Conservation (phyloP, 2,329 filamentous ascomycete species). For the Stylonectria norvegica region DNA sequence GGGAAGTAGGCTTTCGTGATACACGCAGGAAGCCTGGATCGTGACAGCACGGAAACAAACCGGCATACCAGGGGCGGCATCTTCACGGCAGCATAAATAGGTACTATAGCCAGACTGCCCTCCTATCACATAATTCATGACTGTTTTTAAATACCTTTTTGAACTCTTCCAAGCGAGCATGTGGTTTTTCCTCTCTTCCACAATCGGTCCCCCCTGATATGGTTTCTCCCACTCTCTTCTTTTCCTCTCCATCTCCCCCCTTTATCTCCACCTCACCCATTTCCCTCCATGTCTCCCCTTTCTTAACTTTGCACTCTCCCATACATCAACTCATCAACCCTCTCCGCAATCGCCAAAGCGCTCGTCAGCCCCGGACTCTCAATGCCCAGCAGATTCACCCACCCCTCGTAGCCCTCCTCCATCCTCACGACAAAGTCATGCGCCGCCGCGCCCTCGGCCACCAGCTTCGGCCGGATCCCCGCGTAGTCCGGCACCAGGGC, state of each 20-base stretch:
- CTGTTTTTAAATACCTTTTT: too few relatives aligned
- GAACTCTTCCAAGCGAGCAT: slow-evolving; percentile 15
- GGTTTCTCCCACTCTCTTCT: too few relatives aligned
- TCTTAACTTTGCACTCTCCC: slow-evolving; percentile 23
- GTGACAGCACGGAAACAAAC: too few relatives aligned
- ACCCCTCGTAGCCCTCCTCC: slow-evolving; percentile 76
- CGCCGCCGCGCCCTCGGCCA: slow-evolving; percentile 54
- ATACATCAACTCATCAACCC: slow-evolving; percentile 57
- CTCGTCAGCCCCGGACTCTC: slow-evolving; percentile 92
- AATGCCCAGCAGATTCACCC: slow-evolving; percentile 87
- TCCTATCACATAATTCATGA: slow-evolving; percentile 2
- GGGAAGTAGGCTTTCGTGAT: too few relatives aligned
- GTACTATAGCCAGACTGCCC: too few relatives aligned
- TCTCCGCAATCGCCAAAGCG: slow-evolving; percentile 77
- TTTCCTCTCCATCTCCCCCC: too few relatives aligned
- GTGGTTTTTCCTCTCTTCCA: slow-evolving; percentile 7
- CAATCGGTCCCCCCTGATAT: too few relatives aligned
- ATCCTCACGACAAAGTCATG: slow-evolving; percentile 78
- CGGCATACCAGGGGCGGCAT: too few relatives aligned
- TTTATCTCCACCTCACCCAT: not conserved
- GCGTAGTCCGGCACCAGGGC: slow-evolving; percentile 80
- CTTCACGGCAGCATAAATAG: too few relatives aligned
- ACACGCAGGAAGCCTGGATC: too few relatives aligned
- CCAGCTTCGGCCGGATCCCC: slow-evolving; percentile 85
- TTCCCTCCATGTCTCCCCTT: not conserved